These are phyloP conservation scores for Zasmidium angulare DNA, from an alignment of 2,329 filamentous ascomycete genomes.

Conservation along the genomic window DNA sequence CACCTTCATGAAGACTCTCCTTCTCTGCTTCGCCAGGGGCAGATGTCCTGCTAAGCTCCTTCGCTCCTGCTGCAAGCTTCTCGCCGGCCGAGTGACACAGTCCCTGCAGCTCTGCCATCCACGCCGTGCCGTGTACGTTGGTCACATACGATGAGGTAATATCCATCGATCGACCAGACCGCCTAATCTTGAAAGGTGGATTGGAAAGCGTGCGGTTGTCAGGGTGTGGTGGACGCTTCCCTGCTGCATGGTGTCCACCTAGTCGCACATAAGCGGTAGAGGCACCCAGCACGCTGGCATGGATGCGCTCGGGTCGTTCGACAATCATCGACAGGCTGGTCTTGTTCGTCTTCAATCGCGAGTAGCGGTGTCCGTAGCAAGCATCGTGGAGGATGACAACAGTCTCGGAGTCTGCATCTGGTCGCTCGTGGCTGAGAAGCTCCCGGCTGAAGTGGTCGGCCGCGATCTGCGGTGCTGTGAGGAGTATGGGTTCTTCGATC, in stretches of 20 bases:
- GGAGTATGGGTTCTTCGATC: conserved; percentile 32
- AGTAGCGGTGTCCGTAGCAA: conserved; percentile 92
- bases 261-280: conserved; percentile 88
- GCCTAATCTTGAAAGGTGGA: conserved; percentile 77
- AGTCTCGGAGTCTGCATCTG: conserved; percentile 54
- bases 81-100: conserved; percentile 82
- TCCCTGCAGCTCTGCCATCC: conserved; percentile 86
- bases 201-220: conserved; percentile 54
- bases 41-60: conserved; percentile 66
- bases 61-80: conserved; percentile 73
- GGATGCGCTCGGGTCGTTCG: conserved; percentile 87
- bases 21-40: conserved; percentile 46
- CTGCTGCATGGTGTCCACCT: conserved; percentile 74
- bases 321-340: conserved; percentile 76
- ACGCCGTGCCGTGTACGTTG: conserved; percentile 84
- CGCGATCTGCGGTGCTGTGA: conserved; percentile 33
- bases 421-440: conserved; percentile 60
- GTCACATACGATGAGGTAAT: conserved; percentile 77
- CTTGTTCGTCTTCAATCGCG: conserved; percentile 75
- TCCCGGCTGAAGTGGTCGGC: conserved; percentile 67
- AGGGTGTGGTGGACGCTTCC: conserved; percentile 66
- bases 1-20: conserved; percentile 75
- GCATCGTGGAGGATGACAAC: conserved; percentile 87
- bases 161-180: conserved; percentile 70
- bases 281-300: conserved; percentile 78